Percentiles rank a stretch among this genome's conserved stretches.
Evolutionary conservation across 352 stramenopile genomes (phyloP).

Genomic region (Phytophthora meadii): DNA sequence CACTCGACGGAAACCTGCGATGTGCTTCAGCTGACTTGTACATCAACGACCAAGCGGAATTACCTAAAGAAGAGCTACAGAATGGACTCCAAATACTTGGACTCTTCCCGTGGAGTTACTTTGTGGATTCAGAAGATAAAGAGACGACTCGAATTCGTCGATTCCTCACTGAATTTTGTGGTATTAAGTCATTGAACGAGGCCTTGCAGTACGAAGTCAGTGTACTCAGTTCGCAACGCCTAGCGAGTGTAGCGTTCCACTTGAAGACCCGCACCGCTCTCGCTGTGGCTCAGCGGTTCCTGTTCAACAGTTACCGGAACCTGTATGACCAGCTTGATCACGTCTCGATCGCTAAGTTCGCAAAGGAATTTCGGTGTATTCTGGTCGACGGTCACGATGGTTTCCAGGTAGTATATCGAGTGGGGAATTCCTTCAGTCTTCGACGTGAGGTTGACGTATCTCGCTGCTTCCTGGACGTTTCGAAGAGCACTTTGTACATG

Average conservation of each 20-base stretch:
- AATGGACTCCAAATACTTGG: conserved; percentile 47
- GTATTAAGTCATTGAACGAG: conserved; percentile 57
- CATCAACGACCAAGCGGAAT: conserved; percentile 70
- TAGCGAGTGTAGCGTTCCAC: conserved; percentile 38
- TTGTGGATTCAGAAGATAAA: conserved; percentile 26
- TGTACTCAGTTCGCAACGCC: conserved; percentile 42
- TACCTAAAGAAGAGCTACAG: conserved; percentile 43
- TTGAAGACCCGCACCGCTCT: conserved; percentile 38
- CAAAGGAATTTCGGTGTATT: conserved; percentile 40
- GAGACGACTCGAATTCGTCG: conserved; percentile 25
- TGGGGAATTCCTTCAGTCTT: conserved; percentile 49
- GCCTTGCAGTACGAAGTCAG: conserved; percentile 63
- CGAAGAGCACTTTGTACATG: conserved; percentile 45
- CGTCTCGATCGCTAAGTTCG: conserved; percentile 34
- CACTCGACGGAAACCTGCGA: conserved; percentile 17
- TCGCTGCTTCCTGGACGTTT: conserved; percentile 57
- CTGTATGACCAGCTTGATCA: conserved; percentile 56
- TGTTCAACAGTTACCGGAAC: conserved; percentile 53
- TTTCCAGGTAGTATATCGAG: conserved; percentile 63
- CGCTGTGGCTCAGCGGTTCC: conserved; percentile 55
- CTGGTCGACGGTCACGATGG: conserved; percentile 49
- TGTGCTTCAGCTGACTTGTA: conserved; percentile 55
- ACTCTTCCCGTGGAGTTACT: conserved; percentile 64
- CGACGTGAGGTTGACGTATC: conserved; percentile 35
- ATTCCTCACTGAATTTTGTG: conserved; percentile 58